Base-by-base conservation (phyloP, 768 basidiomycete genomes). In the Leccinum boreale region DNA sequence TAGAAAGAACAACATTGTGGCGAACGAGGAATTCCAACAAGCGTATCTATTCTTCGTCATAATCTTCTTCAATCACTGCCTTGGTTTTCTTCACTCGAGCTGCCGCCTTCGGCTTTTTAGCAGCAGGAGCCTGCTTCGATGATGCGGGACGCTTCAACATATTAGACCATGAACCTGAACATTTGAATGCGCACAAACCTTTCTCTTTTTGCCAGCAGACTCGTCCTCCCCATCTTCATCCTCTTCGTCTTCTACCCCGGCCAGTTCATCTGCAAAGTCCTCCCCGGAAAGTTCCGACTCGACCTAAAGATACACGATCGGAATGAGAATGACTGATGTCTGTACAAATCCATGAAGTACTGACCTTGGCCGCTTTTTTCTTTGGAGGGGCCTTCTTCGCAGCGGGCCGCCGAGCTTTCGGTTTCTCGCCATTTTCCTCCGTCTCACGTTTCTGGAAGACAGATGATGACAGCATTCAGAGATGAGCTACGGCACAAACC, bases 161-260 rank as follows among this genome's bases (percentile, higher is more conserved):
- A 31, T 67, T 56, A 56, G 57, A 56, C 10, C 31, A 46, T 4
- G 36, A 36, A 49, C 28, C 26, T 19, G 46, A 39, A 49, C 21
- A 45, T n/a, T 33, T 8, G 12, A 4, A 46, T 44, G 12, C 1
- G 9, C 17, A 21, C 74, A 21, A 64, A 85, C 88, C 84, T 90
- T 88, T 74, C 87, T 85, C 74, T 91, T 92, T 77, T 85, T 89
- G 65, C 67, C 68, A 10, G 56, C 56, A 19, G 69, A 71, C 62
- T 69, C 69, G 9, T 75, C 76, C 10, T 75, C 76, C 7, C 52
- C 59, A 7, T 72, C 73, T 2, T 77, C 76, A 11, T 82, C 81
- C 14, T 78, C 81, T 1, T 79, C 79, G 5, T 79, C 81, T 11
- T 78, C 80, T n/a, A 77, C 72, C 1, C 72, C 79, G 58, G 67